A percentile compares a stretch with the other conserved stretches of the same genome.
Conservation (phyloP, 305 asterid genomes). For the Vinca major region DNA sequence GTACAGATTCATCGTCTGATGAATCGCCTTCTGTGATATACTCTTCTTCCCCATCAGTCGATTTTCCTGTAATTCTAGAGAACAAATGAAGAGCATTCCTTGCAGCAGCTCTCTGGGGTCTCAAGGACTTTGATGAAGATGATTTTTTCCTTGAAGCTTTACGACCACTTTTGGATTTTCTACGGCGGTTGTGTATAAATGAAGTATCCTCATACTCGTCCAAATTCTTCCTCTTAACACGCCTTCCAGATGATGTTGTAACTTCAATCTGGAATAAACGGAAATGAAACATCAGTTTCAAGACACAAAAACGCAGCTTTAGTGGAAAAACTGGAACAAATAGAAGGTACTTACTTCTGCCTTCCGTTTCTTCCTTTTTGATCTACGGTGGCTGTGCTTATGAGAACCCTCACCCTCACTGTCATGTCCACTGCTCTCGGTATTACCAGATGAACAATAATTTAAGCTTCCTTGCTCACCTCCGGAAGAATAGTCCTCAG, state of each 20-base stretch:
- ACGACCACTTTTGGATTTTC: slow-evolving; percentile 54
- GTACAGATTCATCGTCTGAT: slow-evolving; percentile 59
- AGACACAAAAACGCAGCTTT: slow-evolving; percentile 1
- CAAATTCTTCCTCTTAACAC: slow-evolving; percentile 83
- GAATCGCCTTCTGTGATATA: slow-evolving; percentile 47
- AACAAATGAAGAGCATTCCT: slow-evolving; percentile 89
- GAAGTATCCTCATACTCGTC: slow-evolving; percentile 55
- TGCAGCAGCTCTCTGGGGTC: slow-evolving; percentile 99
- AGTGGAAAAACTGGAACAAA: slow-evolving; percentile 7
- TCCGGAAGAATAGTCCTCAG: slow-evolving; percentile 81
- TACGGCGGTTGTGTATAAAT: slow-evolving; percentile 28
- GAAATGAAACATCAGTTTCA: slow-evolving; percentile 13
- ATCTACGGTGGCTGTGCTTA: slow-evolving; percentile 60
- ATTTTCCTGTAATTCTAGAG: slow-evolving; percentile 82
- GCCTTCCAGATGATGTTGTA: slow-evolving; percentile 93
- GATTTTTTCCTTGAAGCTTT: slow-evolving; percentile 51
- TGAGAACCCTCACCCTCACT: slow-evolving; percentile 48
- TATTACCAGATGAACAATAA: slow-evolving; percentile 45
- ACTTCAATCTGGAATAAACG: slow-evolving; percentile 47
- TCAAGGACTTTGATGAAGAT: slow-evolving; percentile 38
- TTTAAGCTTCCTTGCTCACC: slow-evolving; percentile 59
- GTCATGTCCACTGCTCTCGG: slow-evolving; percentile 57
- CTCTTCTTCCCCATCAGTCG: slow-evolving; percentile 54
- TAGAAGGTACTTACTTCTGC: slow-evolving; percentile 32
- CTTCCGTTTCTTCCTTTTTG: slow-evolving; percentile 71